phyloP scores from a whole-genome alignment of 2,329 filamentous ascomycete species.

The Gnomoniopsis sp. region DNA sequence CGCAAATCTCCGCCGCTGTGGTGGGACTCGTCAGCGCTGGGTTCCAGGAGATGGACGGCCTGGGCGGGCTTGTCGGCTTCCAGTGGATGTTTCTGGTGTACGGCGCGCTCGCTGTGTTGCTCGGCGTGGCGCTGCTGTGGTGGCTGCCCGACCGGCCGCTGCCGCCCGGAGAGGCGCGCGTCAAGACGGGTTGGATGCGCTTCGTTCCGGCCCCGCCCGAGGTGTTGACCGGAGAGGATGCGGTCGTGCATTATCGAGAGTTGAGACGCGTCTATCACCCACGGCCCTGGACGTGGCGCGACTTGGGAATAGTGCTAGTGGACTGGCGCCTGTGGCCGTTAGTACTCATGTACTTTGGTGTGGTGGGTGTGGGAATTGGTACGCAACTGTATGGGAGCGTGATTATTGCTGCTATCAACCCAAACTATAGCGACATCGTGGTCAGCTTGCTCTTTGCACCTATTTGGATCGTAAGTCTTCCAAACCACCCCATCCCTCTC shows the following conservation, averaged over 20 bases:
- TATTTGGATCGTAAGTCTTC: slow-evolving; percentile 75
- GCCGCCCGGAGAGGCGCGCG: slow-evolving; percentile 62
- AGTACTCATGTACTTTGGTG: slow-evolving; percentile 89
- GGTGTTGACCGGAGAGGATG: slow-evolving; percentile 73
- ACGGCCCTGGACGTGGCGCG: slow-evolving; percentile 67
- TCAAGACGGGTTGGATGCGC: slow-evolving; percentile 49
- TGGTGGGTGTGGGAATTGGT: slow-evolving; percentile 88
- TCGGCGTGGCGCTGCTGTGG: slow-evolving; percentile 75
- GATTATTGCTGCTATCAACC: slow-evolving; percentile 78
- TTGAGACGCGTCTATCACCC: slow-evolving; percentile 76
- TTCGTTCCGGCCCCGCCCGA: slow-evolving; percentile 69
- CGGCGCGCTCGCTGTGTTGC: slow-evolving; percentile 68
- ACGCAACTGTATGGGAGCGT: slow-evolving; percentile 85
- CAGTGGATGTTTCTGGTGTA: slow-evolving; percentile 94
- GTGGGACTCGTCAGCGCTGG: slow-evolving; percentile 87
- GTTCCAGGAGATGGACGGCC: slow-evolving; percentile 86
- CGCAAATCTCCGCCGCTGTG: slow-evolving; percentile 84
- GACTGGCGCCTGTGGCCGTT: slow-evolving; percentile 91
- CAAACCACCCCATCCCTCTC: background rate
- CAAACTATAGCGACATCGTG: slow-evolving; percentile 67
- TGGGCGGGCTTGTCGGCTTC: slow-evolving; percentile 73
- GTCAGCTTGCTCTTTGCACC: slow-evolving; percentile 83
- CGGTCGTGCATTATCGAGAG: slow-evolving; percentile 77
- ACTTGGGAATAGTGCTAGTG: slow-evolving; percentile 67
- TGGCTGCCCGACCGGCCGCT: slow-evolving; percentile 85